Conservation (phyloP, 805 yeast genomes). For the Starmerella bombicola region DNA sequence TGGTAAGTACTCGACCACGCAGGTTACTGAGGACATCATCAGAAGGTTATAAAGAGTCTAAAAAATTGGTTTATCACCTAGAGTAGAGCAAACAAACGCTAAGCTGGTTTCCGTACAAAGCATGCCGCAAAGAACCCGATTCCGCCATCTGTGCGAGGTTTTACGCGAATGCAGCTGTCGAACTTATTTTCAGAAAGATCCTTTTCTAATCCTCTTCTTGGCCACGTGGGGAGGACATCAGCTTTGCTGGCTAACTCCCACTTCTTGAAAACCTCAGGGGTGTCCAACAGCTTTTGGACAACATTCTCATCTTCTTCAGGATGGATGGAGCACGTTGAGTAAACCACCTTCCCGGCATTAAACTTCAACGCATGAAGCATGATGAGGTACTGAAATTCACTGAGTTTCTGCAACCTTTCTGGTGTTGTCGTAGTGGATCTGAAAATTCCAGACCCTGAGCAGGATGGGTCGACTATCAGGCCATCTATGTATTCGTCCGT, state of each 20-base stretch:
- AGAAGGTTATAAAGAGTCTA: conserved; percentile 34
- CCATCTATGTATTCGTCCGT: conserved; percentile 59
- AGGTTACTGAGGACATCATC: conserved; percentile 76
- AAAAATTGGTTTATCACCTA: no score
- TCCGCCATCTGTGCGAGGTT: conserved; percentile 90
- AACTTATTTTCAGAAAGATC: conserved; percentile 49
- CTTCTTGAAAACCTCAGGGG: conserved; percentile 43
- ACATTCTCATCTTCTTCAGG: conserved; percentile 90
- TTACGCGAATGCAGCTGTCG: conserved; percentile 67
- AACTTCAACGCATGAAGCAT: conserved; percentile 77
- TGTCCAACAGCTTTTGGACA: conserved; percentile 62
- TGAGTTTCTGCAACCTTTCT: conserved; percentile 55
- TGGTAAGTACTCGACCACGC: conserved; percentile 74
- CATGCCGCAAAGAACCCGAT: conserved; percentile 96
- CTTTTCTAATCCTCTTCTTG: conserved; percentile 54
- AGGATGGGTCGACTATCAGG: conserved; percentile 86
- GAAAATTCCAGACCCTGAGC: conserved; percentile 95
- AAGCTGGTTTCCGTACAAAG: conserved; percentile 41
- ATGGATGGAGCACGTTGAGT: conserved; percentile 92
- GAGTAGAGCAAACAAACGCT: no score
- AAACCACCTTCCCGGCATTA: conserved; percentile 62
- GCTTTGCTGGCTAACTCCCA: conserved; percentile 58
- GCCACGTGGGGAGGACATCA: conserved; percentile 73
- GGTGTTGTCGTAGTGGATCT: conserved; percentile 27
- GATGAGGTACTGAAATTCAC: conserved; percentile 78